Conservation (phyloP, 2,329 filamentous ascomycete genomes). For the Colletotrichum tabaci region DNA sequence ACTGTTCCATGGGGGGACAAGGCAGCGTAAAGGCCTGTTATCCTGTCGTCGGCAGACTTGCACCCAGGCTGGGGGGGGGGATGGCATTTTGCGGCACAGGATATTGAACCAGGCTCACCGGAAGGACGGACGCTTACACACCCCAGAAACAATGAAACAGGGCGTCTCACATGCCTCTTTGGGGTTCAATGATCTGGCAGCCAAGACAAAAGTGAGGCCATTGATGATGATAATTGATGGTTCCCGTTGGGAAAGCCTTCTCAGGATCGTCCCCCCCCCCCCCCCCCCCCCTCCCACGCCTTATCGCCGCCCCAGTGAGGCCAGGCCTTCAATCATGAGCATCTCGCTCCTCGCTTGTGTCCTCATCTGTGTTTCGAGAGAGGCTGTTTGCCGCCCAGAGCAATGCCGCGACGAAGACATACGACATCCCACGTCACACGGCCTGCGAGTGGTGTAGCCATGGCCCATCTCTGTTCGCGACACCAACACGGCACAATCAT, state of each 20-base stretch:
- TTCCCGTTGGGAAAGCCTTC: not conserved
- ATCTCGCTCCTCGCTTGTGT: not conserved
- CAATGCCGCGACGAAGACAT: not conserved
- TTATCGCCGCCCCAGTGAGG: not conserved
- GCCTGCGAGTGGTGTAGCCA: constrained; percentile 2
- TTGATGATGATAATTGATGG: constrained; percentile 15
- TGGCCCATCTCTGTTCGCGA: constrained; percentile 15
- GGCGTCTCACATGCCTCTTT: constrained; percentile 26
- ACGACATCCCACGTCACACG: constrained; percentile 23
- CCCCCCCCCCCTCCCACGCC: not conserved
- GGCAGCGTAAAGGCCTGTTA: not conserved
- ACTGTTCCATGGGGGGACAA: too few species aligned
- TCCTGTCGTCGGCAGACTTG: not conserved
- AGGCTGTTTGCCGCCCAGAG: not conserved
- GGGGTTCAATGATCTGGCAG: not conserved
- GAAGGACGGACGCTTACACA: not conserved
- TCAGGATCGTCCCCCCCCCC: not conserved
- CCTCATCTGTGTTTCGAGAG: not conserved
- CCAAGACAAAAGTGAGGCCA: constrained; percentile 17
- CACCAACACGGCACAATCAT: constrained; percentile 13
- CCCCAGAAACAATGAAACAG: not conserved
- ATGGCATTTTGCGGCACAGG: not conserved
- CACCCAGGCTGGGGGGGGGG: too few species aligned
- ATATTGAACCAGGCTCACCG: not conserved
- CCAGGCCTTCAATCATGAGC: not conserved